Base-by-base conservation (phyloP, 1,284 basidiomycete genomes). In the Ustilago lituana region DNA sequence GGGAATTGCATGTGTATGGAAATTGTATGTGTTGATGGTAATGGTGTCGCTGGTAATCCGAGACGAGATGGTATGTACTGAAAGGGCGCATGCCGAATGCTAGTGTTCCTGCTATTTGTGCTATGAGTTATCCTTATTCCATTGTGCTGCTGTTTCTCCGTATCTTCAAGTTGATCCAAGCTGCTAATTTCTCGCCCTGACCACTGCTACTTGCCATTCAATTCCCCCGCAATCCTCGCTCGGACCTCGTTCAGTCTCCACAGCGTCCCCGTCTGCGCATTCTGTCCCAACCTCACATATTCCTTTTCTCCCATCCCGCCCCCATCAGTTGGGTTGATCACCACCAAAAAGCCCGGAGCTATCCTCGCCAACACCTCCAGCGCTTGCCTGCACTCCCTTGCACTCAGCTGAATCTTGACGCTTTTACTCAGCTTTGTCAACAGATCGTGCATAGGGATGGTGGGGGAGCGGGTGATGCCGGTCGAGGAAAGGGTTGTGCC, bases 271-370 rank as follows among this genome's bases (percentile, higher is more conserved):
- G 62, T 64, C 9, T 36, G 39, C 0, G 5, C 29, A 37, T 63
- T 54, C 9, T 35, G 55, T 0, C 65, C 65, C 29, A 69, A 24
- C 12, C 43, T 55, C 6, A 69, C 60, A 31, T 48, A 69, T 44
- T 69, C 59, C n/a, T 64, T 64, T 2, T 22, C 51, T 0, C 22
- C 50, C 5, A 33, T 17, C 5, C 23, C 15, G 9, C 22, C 32
- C 2, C 35, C 39, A 26, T 61, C 51, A 1, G 19, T 20, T 3
- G 58, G 46, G 8, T 27, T 27, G 17, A 66, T 29, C 2, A 78
- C 46, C 11, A 69, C 54, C 31, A 78, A 22, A n/a, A 76, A 78
- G 2, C 76, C 76, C 1, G 74, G 72, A 0, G 60, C 70, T 10
- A 74, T 58, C 22, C 48, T 60, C 0, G 27, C 31, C 12, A 78